A percentile compares a stretch with the other conserved stretches of the same genome.
phyloP scores from a whole-genome alignment of 2,329 filamentous ascomycete genomes.

The Calcarisporium arbuscula region DNA sequence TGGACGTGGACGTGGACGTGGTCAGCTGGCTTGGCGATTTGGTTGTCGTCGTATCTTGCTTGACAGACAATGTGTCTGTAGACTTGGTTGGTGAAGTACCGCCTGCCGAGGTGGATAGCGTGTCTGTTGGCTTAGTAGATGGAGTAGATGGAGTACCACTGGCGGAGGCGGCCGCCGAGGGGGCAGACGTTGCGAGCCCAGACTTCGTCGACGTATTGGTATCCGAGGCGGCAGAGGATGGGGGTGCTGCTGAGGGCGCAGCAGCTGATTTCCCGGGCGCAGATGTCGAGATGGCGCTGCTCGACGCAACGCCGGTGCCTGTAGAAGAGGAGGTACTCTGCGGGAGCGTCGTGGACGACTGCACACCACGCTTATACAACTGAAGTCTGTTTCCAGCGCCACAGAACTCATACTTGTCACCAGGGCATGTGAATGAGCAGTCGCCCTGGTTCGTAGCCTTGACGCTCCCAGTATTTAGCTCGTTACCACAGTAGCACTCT shows the following conservation, averaged over 20 bases:
- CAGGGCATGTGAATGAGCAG: conserved; percentile 26
- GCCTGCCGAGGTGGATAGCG: background rate
- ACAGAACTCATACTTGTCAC: conserved; percentile 26
- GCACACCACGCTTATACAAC: conserved; percentile 20
- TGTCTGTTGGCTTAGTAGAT: too few species aligned
- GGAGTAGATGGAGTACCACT: too few species aligned
- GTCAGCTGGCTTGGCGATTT: conserved; percentile 4
- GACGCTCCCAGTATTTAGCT: conserved; percentile 19
- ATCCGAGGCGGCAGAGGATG: too few species aligned
- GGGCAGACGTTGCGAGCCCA: too few species aligned
- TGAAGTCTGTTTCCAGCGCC: conserved; percentile 26
- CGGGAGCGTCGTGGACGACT: conserved; percentile 2
- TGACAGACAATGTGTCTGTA: background rate
- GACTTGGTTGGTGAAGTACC: conserved; percentile 5
- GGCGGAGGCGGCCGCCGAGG: too few species aligned
- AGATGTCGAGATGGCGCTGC: too few species aligned
- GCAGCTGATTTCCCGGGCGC: too few species aligned
- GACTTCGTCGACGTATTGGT: too few species aligned
- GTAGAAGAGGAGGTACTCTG: conserved; percentile 4
- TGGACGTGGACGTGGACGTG: conserved; percentile 4
- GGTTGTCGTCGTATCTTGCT: conserved; percentile 2
- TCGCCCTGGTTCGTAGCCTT: conserved; percentile 22
- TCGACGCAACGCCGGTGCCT: background rate
- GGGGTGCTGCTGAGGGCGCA: too few species aligned
- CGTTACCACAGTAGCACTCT: conserved; percentile 33